phyloP scores from a whole-genome alignment of 2,329 filamentous ascomycete genomes.

The Dactylellina parvicollis region DNA sequence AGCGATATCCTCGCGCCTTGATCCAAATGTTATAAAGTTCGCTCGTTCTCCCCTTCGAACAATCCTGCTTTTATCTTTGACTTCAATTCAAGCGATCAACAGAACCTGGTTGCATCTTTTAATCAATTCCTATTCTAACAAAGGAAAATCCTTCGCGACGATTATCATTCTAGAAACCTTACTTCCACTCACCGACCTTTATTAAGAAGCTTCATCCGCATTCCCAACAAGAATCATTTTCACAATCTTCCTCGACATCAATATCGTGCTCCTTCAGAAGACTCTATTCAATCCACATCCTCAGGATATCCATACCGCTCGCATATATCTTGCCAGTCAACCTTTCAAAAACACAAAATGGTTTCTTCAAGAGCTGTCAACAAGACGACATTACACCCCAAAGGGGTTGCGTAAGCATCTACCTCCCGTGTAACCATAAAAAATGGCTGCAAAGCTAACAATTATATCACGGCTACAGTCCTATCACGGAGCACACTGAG shows the following conservation, averaged over 20 bases:
- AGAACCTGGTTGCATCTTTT: conserved; percentile 39
- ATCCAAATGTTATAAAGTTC: conserved; percentile 55
- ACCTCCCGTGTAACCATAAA: not conserved
- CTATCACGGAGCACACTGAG: conserved; percentile 88
- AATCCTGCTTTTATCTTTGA: conserved; percentile 52
- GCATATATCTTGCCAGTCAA: conserved; percentile 37
- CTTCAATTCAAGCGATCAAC: conserved; percentile 51
- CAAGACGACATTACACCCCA: conserved; percentile 53
- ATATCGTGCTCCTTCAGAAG: conserved; percentile 20
- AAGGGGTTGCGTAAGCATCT: conserved; percentile 51
- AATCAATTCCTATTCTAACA: conserved; percentile 12
- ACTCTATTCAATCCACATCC: conserved; percentile 27
- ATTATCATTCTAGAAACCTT: not conserved
- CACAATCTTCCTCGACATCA: conserved; percentile 9
- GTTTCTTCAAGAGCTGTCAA: conserved; percentile 63
- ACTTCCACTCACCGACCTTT: conserved; percentile 3
- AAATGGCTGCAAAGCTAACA: conserved; percentile 58
- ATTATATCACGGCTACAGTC: conserved; percentile 69
- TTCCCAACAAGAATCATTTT: not conserved
- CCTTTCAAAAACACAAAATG: conserved; percentile 50
- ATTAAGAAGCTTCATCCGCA: not conserved
- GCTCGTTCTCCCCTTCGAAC: conserved; percentile 31
- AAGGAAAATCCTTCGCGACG: conserved; percentile 5
- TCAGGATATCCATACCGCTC: conserved; percentile 42
- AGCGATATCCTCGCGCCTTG: conserved; percentile 39